These are phyloP conservation scores for Termitomyces sp. DNA, from an alignment of 768 basidiomycete genomes.

Conservation along the genomic window DNA sequence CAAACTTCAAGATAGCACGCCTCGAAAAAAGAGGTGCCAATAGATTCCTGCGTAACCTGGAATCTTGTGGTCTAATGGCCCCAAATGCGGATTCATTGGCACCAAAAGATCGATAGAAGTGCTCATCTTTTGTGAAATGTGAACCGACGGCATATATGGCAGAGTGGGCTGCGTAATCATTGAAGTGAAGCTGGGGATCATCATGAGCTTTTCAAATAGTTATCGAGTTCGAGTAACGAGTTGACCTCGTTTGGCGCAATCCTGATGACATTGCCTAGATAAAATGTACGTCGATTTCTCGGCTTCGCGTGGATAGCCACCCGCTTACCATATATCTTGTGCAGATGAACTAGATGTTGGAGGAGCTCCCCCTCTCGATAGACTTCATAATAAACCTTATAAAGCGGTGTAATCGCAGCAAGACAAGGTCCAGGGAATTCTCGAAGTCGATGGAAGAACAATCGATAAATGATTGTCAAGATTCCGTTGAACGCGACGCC, in stretches of 20 bases:
- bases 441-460: conserved; percentile 30
- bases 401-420: conserved; percentile 27
- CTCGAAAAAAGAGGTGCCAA: conserved; percentile 35
- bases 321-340: conserved; percentile 27
- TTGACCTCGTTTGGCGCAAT: conserved; percentile 36
- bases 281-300: not conserved
- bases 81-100: conserved; percentile 31
- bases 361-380: conserved; percentile 29
- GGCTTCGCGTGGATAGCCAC: not conserved
- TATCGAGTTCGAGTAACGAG: not conserved
- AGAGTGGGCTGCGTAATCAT: conserved; percentile 26
- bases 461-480: conserved; percentile 16
- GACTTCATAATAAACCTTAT: conserved; percentile 32
- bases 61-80: conserved; percentile 27
- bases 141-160: conserved; percentile 32
- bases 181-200: conserved; percentile 33
- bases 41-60: conserved; percentile 27
- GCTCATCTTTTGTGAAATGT: conserved; percentile 34
- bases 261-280: conserved; percentile 32
- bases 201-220: not conserved
- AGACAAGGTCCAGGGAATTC: conserved; percentile 32
- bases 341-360: conserved; percentile 25
- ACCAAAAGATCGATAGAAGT: conserved; percentile 34
- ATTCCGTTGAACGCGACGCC: conserved; percentile 8
- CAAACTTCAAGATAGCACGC: conserved; percentile 31